phyloP scores from a whole-genome alignment of 257 asterid species.

The Fraxinus anomala region DNA sequence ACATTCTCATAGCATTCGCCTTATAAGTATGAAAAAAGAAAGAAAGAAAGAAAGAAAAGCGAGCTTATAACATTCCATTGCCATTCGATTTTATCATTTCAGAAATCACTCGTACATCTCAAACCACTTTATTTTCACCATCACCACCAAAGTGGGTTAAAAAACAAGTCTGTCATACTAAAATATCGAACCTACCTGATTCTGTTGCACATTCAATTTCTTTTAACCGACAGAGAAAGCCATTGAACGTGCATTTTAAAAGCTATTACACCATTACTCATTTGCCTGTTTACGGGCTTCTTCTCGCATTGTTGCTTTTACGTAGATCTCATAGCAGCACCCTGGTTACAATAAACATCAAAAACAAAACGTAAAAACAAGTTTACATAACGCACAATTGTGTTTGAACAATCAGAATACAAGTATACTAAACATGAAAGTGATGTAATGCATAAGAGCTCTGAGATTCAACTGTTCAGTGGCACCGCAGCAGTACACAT shows the following conservation, averaged over 20 bases:
- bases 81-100: neutral
- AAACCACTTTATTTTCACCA: conserved; percentile 28
- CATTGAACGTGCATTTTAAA: neutral
- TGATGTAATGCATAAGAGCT: neutral
- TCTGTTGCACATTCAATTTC: neutral
- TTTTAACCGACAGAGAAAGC: neutral
- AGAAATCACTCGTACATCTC: neutral
- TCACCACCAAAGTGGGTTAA: conserved; percentile 12
- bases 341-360: conserved; percentile 35
- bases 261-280: conserved; percentile 10
- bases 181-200: conserved; percentile 3
- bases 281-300: conserved; percentile 41
- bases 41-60: neutral
- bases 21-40: too few relatives aligned
- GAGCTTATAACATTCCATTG: neutral
- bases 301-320: conserved; percentile 38
- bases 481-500: neutral
- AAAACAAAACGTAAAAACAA: neutral
- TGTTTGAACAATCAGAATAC: neutral
- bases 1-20: conserved; percentile 1
- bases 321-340: conserved; percentile 58
- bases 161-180: conserved; percentile 11
- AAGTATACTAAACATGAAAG: neutral
- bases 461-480: neutral
- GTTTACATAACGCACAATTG: neutral